phyloP scores from a whole-genome alignment of 805 yeast species.

The Barnettozyma pratensis region DNA sequence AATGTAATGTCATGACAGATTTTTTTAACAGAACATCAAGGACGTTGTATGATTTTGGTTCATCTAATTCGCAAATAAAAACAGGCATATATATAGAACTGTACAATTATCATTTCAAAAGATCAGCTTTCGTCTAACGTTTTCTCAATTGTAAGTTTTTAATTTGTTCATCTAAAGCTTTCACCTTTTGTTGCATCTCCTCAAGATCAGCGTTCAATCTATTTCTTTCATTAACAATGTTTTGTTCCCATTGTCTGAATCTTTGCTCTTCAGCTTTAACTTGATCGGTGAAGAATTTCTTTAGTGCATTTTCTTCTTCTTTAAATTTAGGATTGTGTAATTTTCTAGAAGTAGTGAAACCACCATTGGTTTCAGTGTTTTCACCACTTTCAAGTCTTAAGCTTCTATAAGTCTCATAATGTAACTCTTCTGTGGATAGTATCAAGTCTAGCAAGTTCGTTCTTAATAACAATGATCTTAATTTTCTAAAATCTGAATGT shows the following conservation, averaged over 20 bases:
- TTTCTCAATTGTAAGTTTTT: conserved; percentile 53
- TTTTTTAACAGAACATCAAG: no score
- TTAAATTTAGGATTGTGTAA: conserved; percentile 86
- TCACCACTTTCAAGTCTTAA: conserved; percentile 55
- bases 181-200: conserved; percentile 74
- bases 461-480: conserved; percentile 73
- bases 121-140: conserved; percentile 25
- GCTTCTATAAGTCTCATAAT: conserved; percentile 75
- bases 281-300: conserved; percentile 94
- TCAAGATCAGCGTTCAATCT: conserved; percentile 91
- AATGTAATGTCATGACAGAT: neutral
- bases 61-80: no score
- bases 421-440: conserved; percentile 72
- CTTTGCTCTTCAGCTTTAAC: conserved; percentile 95
- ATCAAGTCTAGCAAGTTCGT: conserved; percentile 81
- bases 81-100: no score
- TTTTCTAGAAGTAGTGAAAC: conserved; percentile 42
- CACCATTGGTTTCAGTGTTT: conserved; percentile 26
- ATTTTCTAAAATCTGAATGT: conserved; percentile 80
- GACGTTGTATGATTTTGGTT: no score
- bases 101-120: no score
- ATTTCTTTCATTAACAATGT: conserved; percentile 91
- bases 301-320: conserved; percentile 92
- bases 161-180: conserved; percentile 70
- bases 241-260: conserved; percentile 98